Percentiles rank a stretch among this genome's conserved stretches.
Conservation (phyloP, 306 rosid genomes). For the Luffa aegyptiaca region DNA sequence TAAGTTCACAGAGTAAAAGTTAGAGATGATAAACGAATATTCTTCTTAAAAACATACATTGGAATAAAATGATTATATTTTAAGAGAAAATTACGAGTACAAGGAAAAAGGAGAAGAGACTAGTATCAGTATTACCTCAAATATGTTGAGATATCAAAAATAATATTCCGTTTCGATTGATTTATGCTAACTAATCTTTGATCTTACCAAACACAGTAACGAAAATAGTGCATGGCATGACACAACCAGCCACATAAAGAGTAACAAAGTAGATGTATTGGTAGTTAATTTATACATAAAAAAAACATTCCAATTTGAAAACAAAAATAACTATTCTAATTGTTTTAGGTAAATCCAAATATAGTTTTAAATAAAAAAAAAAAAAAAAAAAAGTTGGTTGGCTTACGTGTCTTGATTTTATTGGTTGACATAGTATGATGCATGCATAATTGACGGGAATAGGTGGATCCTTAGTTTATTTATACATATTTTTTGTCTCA, state of each 20-base stretch:
- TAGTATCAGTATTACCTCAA: background rate
- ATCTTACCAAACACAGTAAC: background rate
- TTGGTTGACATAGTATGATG: background rate
- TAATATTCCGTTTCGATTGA: background rate
- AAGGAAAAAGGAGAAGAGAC: no score
- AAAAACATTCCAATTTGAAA: background rate
- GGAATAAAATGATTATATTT: no score
- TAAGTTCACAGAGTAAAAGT: background rate
- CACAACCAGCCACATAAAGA: background rate
- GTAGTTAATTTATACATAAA: background rate
- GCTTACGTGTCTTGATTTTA: background rate
- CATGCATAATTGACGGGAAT: background rate
- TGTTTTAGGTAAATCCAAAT: background rate
- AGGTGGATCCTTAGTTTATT: background rate
- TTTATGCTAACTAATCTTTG: background rate
- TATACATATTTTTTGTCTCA: background rate
- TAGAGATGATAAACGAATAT: background rate
- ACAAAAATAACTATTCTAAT: background rate
- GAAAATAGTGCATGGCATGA: background rate
- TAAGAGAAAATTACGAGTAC: no score
- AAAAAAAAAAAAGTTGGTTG: background rate
- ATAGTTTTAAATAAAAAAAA: background rate
- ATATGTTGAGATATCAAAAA: background rate
- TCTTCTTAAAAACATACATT: no score
- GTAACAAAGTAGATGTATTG: background rate